phyloP scores from a whole-genome alignment of 139 green algal genomes.

The Zygnema cylindricum region DNA sequence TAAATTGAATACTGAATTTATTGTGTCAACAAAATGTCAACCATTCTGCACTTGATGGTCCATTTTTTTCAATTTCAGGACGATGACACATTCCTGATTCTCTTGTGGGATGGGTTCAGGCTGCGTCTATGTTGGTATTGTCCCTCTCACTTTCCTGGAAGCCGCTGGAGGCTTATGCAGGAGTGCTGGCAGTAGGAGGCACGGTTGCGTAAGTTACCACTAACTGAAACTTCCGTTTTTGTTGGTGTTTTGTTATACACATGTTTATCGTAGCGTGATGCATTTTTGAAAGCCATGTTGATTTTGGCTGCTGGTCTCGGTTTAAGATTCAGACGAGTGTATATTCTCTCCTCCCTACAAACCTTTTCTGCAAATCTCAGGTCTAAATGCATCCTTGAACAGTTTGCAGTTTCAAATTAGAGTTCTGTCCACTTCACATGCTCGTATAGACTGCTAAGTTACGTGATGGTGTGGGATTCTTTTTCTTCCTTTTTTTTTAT shows the following conservation, averaged over 20 bases:
- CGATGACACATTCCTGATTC: no score
- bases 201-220: constrained; percentile 32
- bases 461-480: no score
- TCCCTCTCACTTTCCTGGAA: constrained; percentile 34
- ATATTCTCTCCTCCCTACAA: neutral
- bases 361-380: neutral
- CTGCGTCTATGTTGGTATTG: constrained; percentile 45
- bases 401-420: no score
- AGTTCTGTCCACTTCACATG: no score
- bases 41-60: no score
- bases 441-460: no score
- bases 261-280: neutral
- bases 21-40: no score
- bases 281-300: constrained; percentile 6
- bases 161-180: constrained; percentile 23
- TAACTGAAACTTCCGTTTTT: neutral
- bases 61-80: no score
- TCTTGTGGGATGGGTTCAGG: constrained; percentile 33
- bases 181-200: constrained; percentile 29
- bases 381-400: constrained; percentile 1
- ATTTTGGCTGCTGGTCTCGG: neutral
- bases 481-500: no score
- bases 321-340: constrained; percentile 2
- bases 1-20: no score
- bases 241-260: neutral